phyloP scores from a whole-genome alignment of 805 yeast genomes.

The Ogataea ramenticola region DNA sequence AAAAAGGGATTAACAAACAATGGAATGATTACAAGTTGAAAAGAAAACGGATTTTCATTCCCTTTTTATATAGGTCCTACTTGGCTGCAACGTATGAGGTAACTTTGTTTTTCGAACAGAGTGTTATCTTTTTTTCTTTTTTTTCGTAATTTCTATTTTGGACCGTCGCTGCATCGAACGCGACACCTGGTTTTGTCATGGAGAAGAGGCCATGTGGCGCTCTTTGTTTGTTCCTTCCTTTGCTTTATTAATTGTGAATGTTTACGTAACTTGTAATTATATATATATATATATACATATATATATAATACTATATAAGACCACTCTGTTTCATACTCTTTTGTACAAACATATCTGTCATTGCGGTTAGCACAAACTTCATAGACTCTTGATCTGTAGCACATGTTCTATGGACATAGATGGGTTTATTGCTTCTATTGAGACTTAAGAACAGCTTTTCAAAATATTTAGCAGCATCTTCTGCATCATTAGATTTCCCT shows the following conservation, averaged over 20 bases:
- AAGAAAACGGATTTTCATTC: too few relatives aligned
- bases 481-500: slow-evolving; percentile 57
- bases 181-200: too few relatives aligned
- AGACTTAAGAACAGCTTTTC: slow-evolving; percentile 58
- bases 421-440: slow-evolving; percentile 60
- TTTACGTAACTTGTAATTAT: too few relatives aligned
- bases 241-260: too few relatives aligned
- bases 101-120: background rate
- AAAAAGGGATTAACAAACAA: too few relatives aligned
- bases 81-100: background rate
- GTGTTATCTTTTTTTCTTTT: background rate
- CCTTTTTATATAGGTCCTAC: too few relatives aligned
- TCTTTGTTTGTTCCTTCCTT: too few relatives aligned
- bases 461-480: slow-evolving; percentile 64
- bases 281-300: background rate
- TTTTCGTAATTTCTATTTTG: too few relatives aligned
- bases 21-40: too few relatives aligned
- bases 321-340: slow-evolving; percentile 78
- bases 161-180: too few relatives aligned
- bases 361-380: slow-evolving; percentile 87
- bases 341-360: slow-evolving; percentile 84
- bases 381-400: slow-evolving; percentile 90
- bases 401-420: slow-evolving; percentile 88
- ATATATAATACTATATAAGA: slow-evolving; percentile 33
- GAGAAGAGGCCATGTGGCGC: too few relatives aligned